These are phyloP conservation scores for Haplosporangium sp. DNA, from an alignment of 371 early-diverging fungal genomes.

Conservation along the genomic window DNA sequence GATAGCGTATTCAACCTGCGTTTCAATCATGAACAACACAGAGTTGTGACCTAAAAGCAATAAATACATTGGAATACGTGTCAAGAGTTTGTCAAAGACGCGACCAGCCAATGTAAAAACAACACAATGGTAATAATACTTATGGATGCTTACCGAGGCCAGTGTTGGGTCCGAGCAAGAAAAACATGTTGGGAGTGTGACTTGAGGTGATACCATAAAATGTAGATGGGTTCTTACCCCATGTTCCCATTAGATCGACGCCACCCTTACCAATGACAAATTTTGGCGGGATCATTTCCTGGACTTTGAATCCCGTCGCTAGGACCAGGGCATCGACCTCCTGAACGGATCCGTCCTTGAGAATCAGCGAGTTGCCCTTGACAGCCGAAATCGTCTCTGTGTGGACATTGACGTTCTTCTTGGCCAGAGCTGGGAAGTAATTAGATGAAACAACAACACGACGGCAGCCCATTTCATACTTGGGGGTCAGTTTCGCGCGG, in stretches of 20 bases:
- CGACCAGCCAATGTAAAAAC: not conserved
- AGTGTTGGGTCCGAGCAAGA: conserved; percentile 48
- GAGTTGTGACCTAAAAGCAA: conserved; percentile 25
- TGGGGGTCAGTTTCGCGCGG: conserved; percentile 33
- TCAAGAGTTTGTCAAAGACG: too few relatives aligned
- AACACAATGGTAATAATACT: not conserved
- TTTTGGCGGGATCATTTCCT: conserved; percentile 20
- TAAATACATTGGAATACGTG: not conserved
- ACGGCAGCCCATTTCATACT: conserved; percentile 33
- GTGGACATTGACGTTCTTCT: conserved; percentile 31
- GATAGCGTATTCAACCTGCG: conserved; percentile 40
- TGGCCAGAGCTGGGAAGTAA: conserved; percentile 30
- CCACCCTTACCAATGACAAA: conserved; percentile 24
- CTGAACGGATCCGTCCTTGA: conserved; percentile 20
- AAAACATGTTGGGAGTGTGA: conserved; percentile 42
- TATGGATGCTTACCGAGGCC: conserved; percentile 26
- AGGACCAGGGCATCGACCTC: conserved; percentile 42
- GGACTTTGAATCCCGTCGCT: conserved; percentile 47
- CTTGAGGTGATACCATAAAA: conserved; percentile 42
- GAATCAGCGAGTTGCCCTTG: conserved; percentile 24
- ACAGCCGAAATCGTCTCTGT: conserved; percentile 15
- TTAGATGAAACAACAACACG: conserved; percentile 33
- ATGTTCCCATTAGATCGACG: conserved; percentile 30
- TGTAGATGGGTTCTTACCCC: conserved; percentile 36
- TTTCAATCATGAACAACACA: conserved; percentile 28